Percentiles rank a stretch among this genome's conserved stretches.
These are phyloP conservation scores for Diaporthe nobilis DNA, from an alignment of 2,329 filamentous ascomycete species.

Conservation along the genomic window DNA sequence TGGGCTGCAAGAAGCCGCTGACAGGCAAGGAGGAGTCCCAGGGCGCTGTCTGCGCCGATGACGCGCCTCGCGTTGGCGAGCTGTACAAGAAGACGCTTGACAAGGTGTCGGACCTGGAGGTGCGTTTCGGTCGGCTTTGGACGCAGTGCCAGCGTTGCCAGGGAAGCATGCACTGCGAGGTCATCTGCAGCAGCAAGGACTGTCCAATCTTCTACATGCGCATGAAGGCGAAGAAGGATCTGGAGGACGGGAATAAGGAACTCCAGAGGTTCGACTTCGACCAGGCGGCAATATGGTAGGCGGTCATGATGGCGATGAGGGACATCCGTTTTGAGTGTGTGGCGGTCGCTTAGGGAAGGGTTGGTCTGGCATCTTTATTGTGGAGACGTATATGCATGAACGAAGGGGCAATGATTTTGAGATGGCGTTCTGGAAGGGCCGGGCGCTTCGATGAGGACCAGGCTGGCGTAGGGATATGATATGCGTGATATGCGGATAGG, in stretches of 20 bases:
- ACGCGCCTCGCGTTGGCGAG: constrained; percentile 87
- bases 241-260: constrained; percentile 95
- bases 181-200: constrained; percentile 96
- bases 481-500: constrained; percentile 1
- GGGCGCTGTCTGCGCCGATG: constrained; percentile 91
- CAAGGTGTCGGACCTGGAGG: constrained; percentile 92
- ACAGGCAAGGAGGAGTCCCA: constrained; percentile 82
- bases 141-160: constrained; percentile 98
- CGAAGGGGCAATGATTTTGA: neutral
- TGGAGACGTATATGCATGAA: constrained; percentile 10
- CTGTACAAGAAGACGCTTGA: constrained; percentile 92
- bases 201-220: constrained; percentile 99
- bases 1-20: constrained; percentile 98
- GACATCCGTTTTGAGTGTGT: neutral
- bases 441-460: constrained; percentile 14
- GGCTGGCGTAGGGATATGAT: constrained; percentile 16
- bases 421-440: constrained; percentile 22
- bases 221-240: constrained; percentile 99
- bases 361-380: constrained; percentile 3
- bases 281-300: constrained; percentile 74
- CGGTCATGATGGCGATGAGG: neutral
- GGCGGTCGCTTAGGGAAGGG: neutral
- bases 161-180: constrained; percentile 97
- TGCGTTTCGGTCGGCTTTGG: constrained; percentile 93
- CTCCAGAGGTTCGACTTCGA: constrained; percentile 91